Base-by-base conservation (phyloP, 805 yeast genomes). In the Sungouiella blattae region DNA sequence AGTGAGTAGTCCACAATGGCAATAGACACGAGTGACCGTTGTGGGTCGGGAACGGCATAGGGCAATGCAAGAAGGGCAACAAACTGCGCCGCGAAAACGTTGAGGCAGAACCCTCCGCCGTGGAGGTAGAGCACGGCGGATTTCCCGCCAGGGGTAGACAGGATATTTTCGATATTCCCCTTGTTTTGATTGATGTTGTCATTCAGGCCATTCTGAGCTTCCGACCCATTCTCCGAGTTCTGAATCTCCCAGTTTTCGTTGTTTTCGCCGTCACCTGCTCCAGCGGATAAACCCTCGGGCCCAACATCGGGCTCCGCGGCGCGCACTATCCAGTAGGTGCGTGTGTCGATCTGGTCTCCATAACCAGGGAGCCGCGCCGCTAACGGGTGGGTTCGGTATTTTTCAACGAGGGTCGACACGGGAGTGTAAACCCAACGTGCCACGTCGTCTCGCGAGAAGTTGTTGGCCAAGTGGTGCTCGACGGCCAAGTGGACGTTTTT, bases 401-500 rank as follows among this genome's bases (percentile, higher is more conserved):
- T 35, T 6, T 33, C 25, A 25, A 62, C 28, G 17, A 51, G 23
- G 13, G 39, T 40, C 1, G 50, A 32, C 32, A 54, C 44, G 4
- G 64, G 60, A 15, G 39, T 26, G 36, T 57, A 44, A 25, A 53
- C 44, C 13, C 56, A 39, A 2, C 33, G 12, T 4, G 46, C 50
- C 16, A 53, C 56, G 33, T 58, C 63, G 0, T 33, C 32, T 23
- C 53, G 50, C 4, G 45, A 33, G 35, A 43, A 53, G 21, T 46
- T 36, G 15, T 51, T 48, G 18, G 62, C 53, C 28, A 60, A 49
- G 35, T 57, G 62, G 30, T 43, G 44, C 30, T 52, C 54, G 7
- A 52, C 47, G 13, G 61, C 33, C 26, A 60, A 39, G 28, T 56
- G 53, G 14, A 61, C 26, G 39, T 60, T 62, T 25, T 60, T 62